These are phyloP conservation scores for Cucurbita argyrosperma DNA, from an alignment of 306 rosid genomes.

Conservation along the genomic window DNA sequence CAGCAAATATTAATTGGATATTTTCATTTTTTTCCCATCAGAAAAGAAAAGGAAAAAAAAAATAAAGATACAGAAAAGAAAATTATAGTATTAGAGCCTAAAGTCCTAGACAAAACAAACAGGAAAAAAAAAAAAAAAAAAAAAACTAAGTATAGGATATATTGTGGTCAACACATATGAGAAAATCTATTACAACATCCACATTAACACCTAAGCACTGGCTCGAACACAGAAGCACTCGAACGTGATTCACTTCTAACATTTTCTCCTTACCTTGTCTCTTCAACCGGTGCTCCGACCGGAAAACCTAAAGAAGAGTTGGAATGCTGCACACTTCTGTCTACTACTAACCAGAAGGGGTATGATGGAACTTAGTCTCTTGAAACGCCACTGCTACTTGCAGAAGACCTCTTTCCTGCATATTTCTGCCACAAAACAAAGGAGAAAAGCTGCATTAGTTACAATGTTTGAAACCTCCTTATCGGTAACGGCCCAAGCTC, in stretches of 20 bases:
- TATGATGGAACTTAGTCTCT: slow-evolving; percentile 15
- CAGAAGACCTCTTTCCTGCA: slow-evolving; percentile 24
- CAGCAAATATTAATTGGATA: background rate
- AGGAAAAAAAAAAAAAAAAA: background rate
- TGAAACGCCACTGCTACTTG: slow-evolving; percentile 21
- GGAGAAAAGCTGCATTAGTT: slow-evolving; percentile 2
- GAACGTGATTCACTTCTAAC: too few relatives aligned
- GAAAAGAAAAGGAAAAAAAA: background rate
- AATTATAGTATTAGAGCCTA: background rate
- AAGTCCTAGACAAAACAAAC: background rate
- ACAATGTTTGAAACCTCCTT: background rate
- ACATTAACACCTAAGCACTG: background rate
- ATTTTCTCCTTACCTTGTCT: too few relatives aligned
- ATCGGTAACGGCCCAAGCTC: too few relatives aligned
- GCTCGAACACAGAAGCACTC: too few relatives aligned
- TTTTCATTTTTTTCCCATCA: background rate
- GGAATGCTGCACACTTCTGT: slow-evolving; percentile 14
- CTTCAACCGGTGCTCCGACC: background rate
- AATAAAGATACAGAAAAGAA: background rate
- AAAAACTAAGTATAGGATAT: background rate
- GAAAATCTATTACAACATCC: background rate
- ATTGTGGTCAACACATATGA: background rate
- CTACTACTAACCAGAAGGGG: slow-evolving; percentile 7
- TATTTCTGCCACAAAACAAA: slow-evolving; percentile 31
- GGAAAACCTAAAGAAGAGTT: slow-evolving; percentile 12